Evolutionary conservation across 2,329 filamentous ascomycete genomes (phyloP).

Genomic region (Hymenoscyphus fructigenus): DNA sequence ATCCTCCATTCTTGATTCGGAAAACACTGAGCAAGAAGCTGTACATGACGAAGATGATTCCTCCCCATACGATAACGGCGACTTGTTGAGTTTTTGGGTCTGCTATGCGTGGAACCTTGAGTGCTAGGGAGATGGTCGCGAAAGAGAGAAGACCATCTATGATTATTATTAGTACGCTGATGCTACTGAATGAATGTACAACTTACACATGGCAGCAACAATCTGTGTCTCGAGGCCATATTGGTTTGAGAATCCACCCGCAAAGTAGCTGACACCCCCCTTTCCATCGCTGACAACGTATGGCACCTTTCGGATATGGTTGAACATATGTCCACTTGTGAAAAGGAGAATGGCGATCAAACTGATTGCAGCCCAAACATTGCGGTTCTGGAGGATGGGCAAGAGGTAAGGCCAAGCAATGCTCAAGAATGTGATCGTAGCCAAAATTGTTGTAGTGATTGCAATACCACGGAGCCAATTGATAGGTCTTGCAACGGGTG

Average conservation of each 20-base stretch:
- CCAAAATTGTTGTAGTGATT: constrained; percentile 67
- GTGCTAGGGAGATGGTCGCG: constrained; percentile 82
- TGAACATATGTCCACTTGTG: constrained; percentile 98
- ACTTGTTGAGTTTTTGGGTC: constrained; percentile 77
- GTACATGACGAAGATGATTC: constrained; percentile 77
- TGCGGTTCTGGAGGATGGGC: constrained; percentile 83
- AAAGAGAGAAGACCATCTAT: constrained; percentile 80
- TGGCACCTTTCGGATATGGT: constrained; percentile 93
- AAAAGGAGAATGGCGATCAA: constrained; percentile 89
- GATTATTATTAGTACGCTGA: constrained; percentile 10
- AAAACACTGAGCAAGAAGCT: constrained; percentile 94
- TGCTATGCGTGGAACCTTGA: constrained; percentile 88
- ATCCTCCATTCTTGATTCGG: constrained; percentile 89
- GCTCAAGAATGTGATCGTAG: constrained; percentile 64
- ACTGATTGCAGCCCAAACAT: constrained; percentile 88
- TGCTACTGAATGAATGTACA: neutral
- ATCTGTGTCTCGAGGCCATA: constrained; percentile 95
- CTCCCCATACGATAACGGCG: constrained; percentile 76
- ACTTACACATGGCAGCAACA: constrained; percentile 87
- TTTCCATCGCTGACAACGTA: constrained; percentile 84
- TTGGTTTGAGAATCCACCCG: constrained; percentile 88
- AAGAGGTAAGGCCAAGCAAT: constrained; percentile 77
- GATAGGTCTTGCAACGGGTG: constrained; percentile 76
- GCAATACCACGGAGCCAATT: constrained; percentile 79
- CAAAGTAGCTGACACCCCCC: constrained; percentile 88